Base-by-base conservation (phyloP, 2,329 filamentous ascomycete species). In the Alternaria brassicicola region DNA sequence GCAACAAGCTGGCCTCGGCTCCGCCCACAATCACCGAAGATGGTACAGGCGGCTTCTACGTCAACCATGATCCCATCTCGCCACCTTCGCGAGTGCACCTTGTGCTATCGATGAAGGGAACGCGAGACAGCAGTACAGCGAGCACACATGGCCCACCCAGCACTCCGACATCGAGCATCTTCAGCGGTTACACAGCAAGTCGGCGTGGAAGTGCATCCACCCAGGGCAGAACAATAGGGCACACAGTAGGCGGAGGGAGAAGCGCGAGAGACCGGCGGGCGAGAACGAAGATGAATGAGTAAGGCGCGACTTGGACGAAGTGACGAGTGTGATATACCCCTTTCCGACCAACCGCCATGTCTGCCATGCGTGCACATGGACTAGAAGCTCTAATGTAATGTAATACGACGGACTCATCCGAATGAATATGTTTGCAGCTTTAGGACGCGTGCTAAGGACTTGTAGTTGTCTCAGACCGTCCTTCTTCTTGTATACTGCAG, bases 191-290 rank as follows among this genome's bases (percentile, higher is more conserved):
- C 3, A 35, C 39, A 10, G 28, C 50, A 3, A 46, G 25, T 17
- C 49, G 53, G 12, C 21, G 43, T 42, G 42, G 42, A 17, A 58
- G 52, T 36, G 54, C 38, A 12, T 39, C 42, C n/a, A 60, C 26
- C 15, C 31, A 25, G 36, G 39, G 46, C 25, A 17, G 28, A 21
- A 30, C 8, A 9, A 47, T 4, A n/a, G 49, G 31, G 21, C 50
- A 49, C 13, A 30, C 43, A 21, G 57, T 54, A 1, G 71, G 68
- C 21, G 68, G 68, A 8, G 70, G 69, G 1, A 63, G 70, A 39
- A 72, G 67, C 52, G 70, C 70, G 8, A 52, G 58, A 42, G 70
- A 74, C 65, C 48, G 69, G 41, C 65, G 59, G 55, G 61, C 47
- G 6, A 76, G 63, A 33, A 55, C 45, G 10, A 54, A 47, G 42